A percentile compares a stretch with the other conserved stretches of the same genome.
Conservation (phyloP, 768 basidiomycete species). For the Suillus decipiens region DNA sequence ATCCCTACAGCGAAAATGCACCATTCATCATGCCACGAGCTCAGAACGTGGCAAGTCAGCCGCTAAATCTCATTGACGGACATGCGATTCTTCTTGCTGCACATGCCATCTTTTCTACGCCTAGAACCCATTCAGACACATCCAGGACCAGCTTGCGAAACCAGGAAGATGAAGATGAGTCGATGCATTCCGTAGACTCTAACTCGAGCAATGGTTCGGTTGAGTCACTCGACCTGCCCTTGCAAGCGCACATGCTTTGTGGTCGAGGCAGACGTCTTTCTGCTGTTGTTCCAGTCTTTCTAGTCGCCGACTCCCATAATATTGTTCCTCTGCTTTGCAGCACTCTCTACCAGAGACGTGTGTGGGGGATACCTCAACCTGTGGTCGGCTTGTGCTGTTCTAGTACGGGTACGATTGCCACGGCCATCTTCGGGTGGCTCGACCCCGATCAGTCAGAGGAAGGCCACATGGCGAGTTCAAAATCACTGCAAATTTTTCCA, state of each 20-base stretch:
- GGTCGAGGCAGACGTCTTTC: neutral
- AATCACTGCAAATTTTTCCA: neutral
- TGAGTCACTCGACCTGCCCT: slow-evolving; percentile 7
- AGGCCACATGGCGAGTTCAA: neutral
- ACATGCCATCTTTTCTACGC: neutral
- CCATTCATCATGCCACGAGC: slow-evolving; percentile 2
- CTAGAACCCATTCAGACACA: too few species aligned
- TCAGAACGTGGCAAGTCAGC: neutral
- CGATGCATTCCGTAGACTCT: neutral
- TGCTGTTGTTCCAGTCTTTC: slow-evolving; percentile 8
- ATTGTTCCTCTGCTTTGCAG: slow-evolving; percentile 6
- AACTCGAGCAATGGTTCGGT: neutral
- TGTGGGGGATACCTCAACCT: slow-evolving; percentile 11
- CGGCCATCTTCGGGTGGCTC: neutral
- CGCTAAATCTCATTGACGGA: neutral
- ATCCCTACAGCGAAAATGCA: neutral
- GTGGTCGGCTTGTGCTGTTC: slow-evolving; percentile 9
- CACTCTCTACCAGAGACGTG: slow-evolving; percentile 8
- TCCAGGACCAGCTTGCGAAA: neutral
- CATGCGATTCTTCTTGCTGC: neutral
- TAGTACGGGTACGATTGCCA: neutral
- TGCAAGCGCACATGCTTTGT: slow-evolving; percentile 6
- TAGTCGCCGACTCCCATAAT: slow-evolving; percentile 8
- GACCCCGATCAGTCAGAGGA: neutral
- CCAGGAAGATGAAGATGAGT: neutral